Base-by-base conservation (phyloP, 1,139 yeast genomes). In the Suhomyces bokatorum region DNA sequence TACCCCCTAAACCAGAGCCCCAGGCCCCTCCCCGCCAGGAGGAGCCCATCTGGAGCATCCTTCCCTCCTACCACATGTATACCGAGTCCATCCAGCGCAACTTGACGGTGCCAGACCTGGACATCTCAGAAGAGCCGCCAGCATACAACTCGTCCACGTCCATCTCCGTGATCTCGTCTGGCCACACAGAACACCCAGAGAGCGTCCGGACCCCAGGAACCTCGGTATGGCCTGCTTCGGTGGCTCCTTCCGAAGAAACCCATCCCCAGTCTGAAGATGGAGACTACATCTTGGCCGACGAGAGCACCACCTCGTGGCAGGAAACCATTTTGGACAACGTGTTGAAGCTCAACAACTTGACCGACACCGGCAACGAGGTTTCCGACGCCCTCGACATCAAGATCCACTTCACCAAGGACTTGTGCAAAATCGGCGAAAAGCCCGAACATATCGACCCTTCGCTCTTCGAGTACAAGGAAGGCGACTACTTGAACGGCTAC, bases 401-500 rank as follows among this genome's bases (percentile, higher is more conserved):
- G 3, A 54, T 69, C 20, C 55, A 54, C 35, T 73, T 70, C 50
- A 73, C 76, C 4, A 63, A 65, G 38, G 69, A 70, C n/a, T 59
- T 70, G 13, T 67, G 75, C 20, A 57, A 61, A 42, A 26, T 56
- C 3, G 67, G 68, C 6, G 56, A 56, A 35, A 46, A 40, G 1
- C 73, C 73, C 1, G 62, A 56, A 37, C 49, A 57, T 13, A 62
- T 73, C 11, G 71, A 72, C 41, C 70, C 73, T 3, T 60, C 63
- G 43, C 47, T 58, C 22, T 61, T 53, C 50, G 77, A 73, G 46
- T 73, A 67, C 51, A 65, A 64, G 35, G 74, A 67, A 46, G 78
- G 78, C 9, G 77, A 73, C 51, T 63, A 52, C 24, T 56, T 73
- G 24, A 66, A 73, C 50, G 78, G 78, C 1, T 69, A 63, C 49